Percentiles rank a stretch among this genome's conserved stretches.
phyloP scores from a whole-genome alignment of 768 basidiomycete species.

The Tricholoma bakamatsutake region DNA sequence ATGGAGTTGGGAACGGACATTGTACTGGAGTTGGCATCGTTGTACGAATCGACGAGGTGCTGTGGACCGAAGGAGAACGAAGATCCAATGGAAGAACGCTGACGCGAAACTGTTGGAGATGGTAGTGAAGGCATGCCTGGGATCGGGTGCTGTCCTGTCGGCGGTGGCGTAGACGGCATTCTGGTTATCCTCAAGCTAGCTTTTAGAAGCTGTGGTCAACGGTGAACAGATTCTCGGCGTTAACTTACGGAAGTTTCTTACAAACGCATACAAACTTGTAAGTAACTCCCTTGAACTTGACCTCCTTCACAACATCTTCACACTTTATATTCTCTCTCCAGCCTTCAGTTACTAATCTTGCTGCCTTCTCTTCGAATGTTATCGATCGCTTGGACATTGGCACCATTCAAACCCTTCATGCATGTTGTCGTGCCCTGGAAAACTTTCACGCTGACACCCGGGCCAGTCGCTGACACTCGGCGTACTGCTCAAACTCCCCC shows the following conservation, averaged over 20 bases:
- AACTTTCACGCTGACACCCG: too few species aligned
- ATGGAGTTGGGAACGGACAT: slow-evolving; percentile 48
- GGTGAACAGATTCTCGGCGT: neutral
- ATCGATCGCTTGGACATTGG: too few species aligned
- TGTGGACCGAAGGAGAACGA: slow-evolving; percentile 84
- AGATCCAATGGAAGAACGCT: slow-evolving; percentile 65
- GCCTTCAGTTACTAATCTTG: too few species aligned
- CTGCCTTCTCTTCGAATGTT: too few species aligned
- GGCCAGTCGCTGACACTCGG: too few species aligned
- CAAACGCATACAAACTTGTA: too few species aligned
- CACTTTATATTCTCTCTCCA: neutral
- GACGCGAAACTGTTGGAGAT: slow-evolving; percentile 52
- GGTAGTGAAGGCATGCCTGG: slow-evolving; percentile 45
- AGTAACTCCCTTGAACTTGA: too few species aligned
- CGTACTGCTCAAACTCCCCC: too few species aligned
- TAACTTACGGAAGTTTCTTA: too few species aligned
- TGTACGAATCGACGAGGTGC: slow-evolving; percentile 64
- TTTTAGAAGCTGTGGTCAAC: neutral
- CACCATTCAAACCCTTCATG: too few species aligned
- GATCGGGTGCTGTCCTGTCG: slow-evolving; percentile 34
- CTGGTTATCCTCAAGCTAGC: neutral
- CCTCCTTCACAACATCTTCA: too few species aligned
- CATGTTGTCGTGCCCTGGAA: too few species aligned
- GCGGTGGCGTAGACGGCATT: slow-evolving; percentile 48
- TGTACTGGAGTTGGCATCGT: slow-evolving; percentile 58